A percentile compares a stretch with the other conserved stretches of the same genome.
These are phyloP conservation scores for Aspergillus flavus DNA, from an alignment of 2,329 filamentous ascomycete species.

Conservation along the genomic window DNA sequence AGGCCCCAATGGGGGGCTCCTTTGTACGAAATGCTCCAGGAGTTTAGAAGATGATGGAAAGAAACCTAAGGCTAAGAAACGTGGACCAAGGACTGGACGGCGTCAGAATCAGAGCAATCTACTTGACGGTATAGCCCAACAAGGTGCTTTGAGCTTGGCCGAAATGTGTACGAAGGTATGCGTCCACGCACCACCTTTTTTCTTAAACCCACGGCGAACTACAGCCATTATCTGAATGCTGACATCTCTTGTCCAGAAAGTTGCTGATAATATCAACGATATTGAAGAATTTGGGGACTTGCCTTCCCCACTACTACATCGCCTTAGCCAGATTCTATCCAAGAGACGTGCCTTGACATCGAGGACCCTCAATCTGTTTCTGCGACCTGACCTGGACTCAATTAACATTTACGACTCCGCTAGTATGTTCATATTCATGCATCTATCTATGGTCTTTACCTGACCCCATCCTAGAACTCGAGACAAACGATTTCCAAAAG, in stretches of 20 bases:
- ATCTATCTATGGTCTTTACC: background rate
- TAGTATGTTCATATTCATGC: conserved; percentile 33
- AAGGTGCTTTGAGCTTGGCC: conserved; percentile 46
- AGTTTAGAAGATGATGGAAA: conserved; percentile 69
- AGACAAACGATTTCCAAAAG: conserved; percentile 73
- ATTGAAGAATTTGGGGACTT: conserved; percentile 67
- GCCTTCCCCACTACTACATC: conserved; percentile 58
- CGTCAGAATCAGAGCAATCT: conserved; percentile 81
- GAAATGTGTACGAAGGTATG: conserved; percentile 62
- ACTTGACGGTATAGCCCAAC: conserved; percentile 67
- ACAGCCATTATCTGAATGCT: conserved; percentile 12
- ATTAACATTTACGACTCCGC: conserved; percentile 65
- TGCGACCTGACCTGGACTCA: conserved; percentile 56
- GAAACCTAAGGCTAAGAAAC: conserved; percentile 55
- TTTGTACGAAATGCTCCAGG: conserved; percentile 81
- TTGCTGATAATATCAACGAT: conserved; percentile 64
- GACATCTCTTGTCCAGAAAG: conserved; percentile 46
- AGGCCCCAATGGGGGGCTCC: conserved; percentile 79
- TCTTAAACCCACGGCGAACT: background rate
- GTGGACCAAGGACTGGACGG: conserved; percentile 60
- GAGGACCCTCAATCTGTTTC: conserved; percentile 49
- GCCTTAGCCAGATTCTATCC: conserved; percentile 65
- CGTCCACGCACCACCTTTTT: background rate
- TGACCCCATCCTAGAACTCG: conserved; percentile 54
- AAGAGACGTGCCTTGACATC: conserved; percentile 62